Evolutionary conservation across 2,329 filamentous ascomycete species (phyloP), one percentile per base, ranked within the genome.

Genomic region (Madurella mycetomatis): DNA sequence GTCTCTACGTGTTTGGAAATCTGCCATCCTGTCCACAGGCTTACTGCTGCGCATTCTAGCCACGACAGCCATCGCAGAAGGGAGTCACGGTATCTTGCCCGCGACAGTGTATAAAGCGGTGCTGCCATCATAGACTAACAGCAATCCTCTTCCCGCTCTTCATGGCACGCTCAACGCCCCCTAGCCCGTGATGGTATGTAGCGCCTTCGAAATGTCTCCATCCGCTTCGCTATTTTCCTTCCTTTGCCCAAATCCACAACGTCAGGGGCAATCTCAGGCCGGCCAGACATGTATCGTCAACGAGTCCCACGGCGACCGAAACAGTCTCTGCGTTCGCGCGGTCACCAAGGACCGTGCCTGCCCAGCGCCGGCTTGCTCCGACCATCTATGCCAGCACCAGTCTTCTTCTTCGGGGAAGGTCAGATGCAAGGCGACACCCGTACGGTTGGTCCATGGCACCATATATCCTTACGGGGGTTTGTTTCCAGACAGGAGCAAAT

Each of bases 281-380:
- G 19, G n/a, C 2, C 8, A 25, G 13, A 44, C 44, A 17, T 55
- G 53, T 25, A 45, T 55, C 41, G 49, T 55, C 42, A 55, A 49
- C 40, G 42, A 50, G 11, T 39, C 11, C 44, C 37, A 37, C 17
- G 34, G 18, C 39, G 12, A 25, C 41, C 13, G 2, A n/a, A 11
- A 4, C n/a, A 17, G 16, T 13, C 8, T 32, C 30, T 55, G 53
- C 30, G 44, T 44, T n/a, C 17, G 31, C 7, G 31, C 16, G 15
- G 49, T 40, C 13, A 39, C 45, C 25, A 13, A 7, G 15, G 41
- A 44, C 31, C 43, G 41, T 7, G 11, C 16, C 16, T 34, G 39
- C 9, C 13, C 30, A 2, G 15, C 19, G 12, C 48, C 48, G 9
- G 44, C 48, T 19, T 55, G 53, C 25, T 30, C 18, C 40, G 7